These are phyloP conservation scores for Agastache rugosa DNA, from an alignment of 257 asterid genomes.

Conservation along the genomic window DNA sequence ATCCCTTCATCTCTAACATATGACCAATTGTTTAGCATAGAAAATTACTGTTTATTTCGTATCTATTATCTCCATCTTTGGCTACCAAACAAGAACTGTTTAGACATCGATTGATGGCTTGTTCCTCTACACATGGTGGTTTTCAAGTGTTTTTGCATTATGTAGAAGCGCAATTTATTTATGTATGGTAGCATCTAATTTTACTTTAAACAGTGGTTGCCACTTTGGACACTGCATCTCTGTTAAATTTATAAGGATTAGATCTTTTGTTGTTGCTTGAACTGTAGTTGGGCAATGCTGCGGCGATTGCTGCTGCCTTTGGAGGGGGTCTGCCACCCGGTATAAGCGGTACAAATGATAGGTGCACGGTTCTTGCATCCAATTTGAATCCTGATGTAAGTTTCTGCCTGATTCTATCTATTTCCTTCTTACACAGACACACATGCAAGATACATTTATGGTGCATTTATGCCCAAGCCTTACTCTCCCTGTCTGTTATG, in stretches of 20 bases:
- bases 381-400: slow-evolving; percentile 89
- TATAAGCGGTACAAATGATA: slow-evolving; percentile 87
- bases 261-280: slow-evolving; percentile 20
- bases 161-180: neutral
- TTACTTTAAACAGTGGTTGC: neutral
- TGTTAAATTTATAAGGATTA: slow-evolving; percentile 9
- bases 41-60: too few species aligned
- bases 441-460: neutral
- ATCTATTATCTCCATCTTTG: neutral
- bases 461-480: slow-evolving; percentile 24
- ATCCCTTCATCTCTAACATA: too few species aligned
- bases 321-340: slow-evolving; percentile 98
- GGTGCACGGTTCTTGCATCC: slow-evolving; percentile 93
- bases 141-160: neutral
- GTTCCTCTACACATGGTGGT: neutral
- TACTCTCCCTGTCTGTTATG: slow-evolving; percentile 5
- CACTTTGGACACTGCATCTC: neutral
- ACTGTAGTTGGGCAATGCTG: slow-evolving; percentile 87
- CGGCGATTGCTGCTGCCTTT: slow-evolving; percentile 96
- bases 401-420: slow-evolving; percentile 26
- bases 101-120: neutral
- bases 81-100: neutral
- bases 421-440: neutral
- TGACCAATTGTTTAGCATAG: neutral
- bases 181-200: slow-evolving; percentile 2